Conservation (phyloP, 1,139 yeast genomes). For the Debaryomyces sp. region DNA sequence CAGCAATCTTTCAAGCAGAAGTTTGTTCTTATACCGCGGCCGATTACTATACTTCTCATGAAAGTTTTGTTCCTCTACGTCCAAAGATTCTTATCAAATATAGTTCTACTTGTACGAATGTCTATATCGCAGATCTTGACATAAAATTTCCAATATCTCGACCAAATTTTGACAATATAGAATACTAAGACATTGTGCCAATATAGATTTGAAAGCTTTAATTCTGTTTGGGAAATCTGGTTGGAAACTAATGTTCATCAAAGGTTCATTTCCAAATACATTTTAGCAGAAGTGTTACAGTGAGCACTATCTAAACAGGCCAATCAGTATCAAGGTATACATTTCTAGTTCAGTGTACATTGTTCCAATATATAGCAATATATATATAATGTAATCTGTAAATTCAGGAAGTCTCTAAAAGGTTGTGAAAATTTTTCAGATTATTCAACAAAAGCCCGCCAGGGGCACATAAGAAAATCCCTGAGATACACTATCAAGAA, state of each 20-base stretch:
- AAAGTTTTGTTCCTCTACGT: slow-evolving; percentile 38
- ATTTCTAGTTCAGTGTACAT: slow-evolving; percentile 38
- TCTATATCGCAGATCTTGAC: slow-evolving; percentile 38
- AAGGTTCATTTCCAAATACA: too few species aligned
- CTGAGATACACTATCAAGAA: not conserved
- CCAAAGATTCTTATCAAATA: slow-evolving; percentile 41
- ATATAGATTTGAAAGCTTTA: slow-evolving; percentile 36
- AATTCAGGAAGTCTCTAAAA: too few species aligned
- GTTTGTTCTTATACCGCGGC: slow-evolving; percentile 14
- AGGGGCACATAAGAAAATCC: not conserved
- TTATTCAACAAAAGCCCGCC: not conserved
- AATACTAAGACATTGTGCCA: slow-evolving; percentile 39
- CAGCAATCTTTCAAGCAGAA: not conserved
- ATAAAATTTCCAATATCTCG: slow-evolving; percentile 33
- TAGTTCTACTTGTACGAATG: slow-evolving; percentile 33
- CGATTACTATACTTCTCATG: slow-evolving; percentile 25
- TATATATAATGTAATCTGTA: slow-evolving; percentile 18
- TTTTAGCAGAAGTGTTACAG: too few species aligned
- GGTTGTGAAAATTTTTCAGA: too few species aligned
- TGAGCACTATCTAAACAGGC: slow-evolving; percentile 12
- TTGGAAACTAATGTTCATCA: too few species aligned
- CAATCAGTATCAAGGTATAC: slow-evolving; percentile 41
- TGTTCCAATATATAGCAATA: too few species aligned
- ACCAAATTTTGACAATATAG: slow-evolving; percentile 37
- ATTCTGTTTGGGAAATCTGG: too few species aligned